Conservation (phyloP, 768 basidiomycete species). For the Boletus pseudo-olivaceus region DNA sequence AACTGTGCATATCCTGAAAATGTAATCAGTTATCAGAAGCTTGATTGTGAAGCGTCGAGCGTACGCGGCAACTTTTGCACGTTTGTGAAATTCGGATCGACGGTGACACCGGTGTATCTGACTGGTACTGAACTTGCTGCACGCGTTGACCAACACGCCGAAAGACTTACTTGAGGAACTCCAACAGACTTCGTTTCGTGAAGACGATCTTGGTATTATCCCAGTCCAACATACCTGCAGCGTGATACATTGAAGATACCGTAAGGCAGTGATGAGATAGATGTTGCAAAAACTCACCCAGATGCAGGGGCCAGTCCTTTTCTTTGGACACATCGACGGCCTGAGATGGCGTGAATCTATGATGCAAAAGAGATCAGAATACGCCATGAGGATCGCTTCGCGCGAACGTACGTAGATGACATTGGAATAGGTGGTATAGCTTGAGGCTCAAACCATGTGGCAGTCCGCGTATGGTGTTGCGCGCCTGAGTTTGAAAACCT, state of each 20-base stretch:
- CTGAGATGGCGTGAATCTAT: conserved; percentile 57
- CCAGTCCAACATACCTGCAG: conserved; percentile 76
- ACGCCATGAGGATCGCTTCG: neutral
- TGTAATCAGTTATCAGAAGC: neutral
- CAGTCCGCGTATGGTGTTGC: neutral
- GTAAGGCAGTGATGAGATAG: neutral
- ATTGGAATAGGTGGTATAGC: conserved; percentile 3
- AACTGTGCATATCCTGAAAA: conserved; percentile 67
- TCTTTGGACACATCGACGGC: conserved; percentile 62
- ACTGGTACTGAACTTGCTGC: conserved; percentile 24
- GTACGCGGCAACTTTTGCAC: conserved; percentile 74
- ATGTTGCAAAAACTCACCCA: conserved; percentile 44
- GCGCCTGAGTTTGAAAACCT: neutral
- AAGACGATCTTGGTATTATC: conserved; percentile 73
- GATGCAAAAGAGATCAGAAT: neutral
- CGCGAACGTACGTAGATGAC: conserved; percentile 25
- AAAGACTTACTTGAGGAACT: conserved; percentile 65
- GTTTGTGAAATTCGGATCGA: conserved; percentile 72
- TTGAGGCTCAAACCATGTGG: neutral
- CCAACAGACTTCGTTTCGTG: conserved; percentile 71
- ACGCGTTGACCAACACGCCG: neutral
- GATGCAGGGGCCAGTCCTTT: conserved; percentile 65
- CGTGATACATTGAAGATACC: neutral
- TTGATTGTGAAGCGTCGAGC: conserved; percentile 3
- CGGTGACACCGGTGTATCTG: conserved; percentile 71